phyloP scores from a whole-genome alignment of 2,329 filamentous ascomycete species.

The Orbilia javanica region DNA sequence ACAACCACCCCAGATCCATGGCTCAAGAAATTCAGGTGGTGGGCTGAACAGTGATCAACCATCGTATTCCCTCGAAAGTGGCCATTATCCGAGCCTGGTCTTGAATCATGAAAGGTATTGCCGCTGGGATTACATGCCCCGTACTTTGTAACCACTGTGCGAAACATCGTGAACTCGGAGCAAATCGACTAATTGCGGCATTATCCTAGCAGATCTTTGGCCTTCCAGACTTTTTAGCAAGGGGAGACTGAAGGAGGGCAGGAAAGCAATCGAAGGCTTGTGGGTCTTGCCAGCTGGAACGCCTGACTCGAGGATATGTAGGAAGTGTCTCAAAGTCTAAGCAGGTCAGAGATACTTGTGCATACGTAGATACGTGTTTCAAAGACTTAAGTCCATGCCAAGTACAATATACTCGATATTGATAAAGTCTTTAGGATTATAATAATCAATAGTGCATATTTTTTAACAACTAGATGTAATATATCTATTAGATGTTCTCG shows the following conservation, averaged over 20 bases:
- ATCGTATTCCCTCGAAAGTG: background rate
- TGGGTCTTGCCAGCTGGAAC: background rate
- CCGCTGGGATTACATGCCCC: background rate
- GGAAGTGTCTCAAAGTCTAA: slow-evolving; percentile 12
- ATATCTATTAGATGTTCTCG: no score
- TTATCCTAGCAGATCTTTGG: background rate
- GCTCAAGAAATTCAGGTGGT: slow-evolving; percentile 1
- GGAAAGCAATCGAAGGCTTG: no score
- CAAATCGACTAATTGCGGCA: background rate
- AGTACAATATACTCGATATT: background rate
- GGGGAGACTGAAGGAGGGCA: background rate
- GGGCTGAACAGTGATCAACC: background rate
- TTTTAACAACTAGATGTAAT: no score
- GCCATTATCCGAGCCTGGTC: no score
- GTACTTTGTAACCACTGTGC: background rate
- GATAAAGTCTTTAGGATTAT: no score
- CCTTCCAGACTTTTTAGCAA: background rate
- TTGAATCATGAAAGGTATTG: background rate
- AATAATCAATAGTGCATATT: no score
- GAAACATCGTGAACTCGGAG: background rate
- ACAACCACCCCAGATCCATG: slow-evolving; percentile 23
- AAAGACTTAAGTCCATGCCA: background rate
- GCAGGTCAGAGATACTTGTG: slow-evolving; percentile 1
- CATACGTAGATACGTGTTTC: slow-evolving; percentile 13
- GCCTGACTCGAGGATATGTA: slow-evolving; percentile 3